These are phyloP conservation scores for Oleoguttula mirabilis DNA, from an alignment of 495 filamentous ascomycete genomes.

Conservation along the genomic window DNA sequence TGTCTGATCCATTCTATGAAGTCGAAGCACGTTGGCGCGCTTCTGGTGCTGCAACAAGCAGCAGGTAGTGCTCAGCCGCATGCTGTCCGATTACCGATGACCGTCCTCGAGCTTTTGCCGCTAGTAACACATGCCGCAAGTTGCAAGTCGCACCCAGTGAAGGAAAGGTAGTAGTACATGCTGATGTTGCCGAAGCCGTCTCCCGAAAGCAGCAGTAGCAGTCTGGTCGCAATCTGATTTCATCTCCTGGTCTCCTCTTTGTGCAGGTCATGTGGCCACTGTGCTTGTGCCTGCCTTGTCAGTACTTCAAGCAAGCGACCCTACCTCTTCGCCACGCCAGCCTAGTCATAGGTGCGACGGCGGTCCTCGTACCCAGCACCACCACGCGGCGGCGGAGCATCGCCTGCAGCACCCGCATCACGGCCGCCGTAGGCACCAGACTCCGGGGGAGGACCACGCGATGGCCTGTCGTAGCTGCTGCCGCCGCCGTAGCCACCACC, in stretches of 20 bases:
- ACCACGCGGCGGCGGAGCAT: conserved; percentile 14
- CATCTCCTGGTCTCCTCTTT: conserved; percentile 5
- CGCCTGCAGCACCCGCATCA: conserved; percentile 10
- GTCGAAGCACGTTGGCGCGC: background rate
- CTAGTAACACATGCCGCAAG: conserved; percentile 16
- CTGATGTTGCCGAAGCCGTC: conserved; percentile 12
- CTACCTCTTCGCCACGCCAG: conserved; percentile 3
- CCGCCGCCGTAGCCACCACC: conserved; percentile 7
- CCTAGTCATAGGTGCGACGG: conserved; percentile 19
- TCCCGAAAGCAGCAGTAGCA: conserved; percentile 3
- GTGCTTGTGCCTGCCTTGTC: conserved; percentile 7
- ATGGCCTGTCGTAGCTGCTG: conserved; percentile 15
- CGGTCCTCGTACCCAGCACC: conserved; percentile 17
- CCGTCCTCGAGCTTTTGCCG: background rate
- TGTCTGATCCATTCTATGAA: conserved; percentile 15
- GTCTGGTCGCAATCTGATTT: conserved; percentile 7
- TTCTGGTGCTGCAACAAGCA: background rate
- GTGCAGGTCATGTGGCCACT: conserved; percentile 5
- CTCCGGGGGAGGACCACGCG: conserved; percentile 11
- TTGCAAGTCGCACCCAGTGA: conserved; percentile 6
- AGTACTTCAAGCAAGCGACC: conserved; percentile 15
- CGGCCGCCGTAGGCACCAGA: conserved; percentile 6
- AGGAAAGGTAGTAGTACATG: conserved; percentile 13
- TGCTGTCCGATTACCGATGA: conserved; percentile 2
- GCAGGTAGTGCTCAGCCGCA: background rate